A percentile compares a stretch with the other conserved stretches of the same genome.
phyloP scores from a whole-genome alignment of 148 eudicot species.

The Nepenthes mirabilis region DNA sequence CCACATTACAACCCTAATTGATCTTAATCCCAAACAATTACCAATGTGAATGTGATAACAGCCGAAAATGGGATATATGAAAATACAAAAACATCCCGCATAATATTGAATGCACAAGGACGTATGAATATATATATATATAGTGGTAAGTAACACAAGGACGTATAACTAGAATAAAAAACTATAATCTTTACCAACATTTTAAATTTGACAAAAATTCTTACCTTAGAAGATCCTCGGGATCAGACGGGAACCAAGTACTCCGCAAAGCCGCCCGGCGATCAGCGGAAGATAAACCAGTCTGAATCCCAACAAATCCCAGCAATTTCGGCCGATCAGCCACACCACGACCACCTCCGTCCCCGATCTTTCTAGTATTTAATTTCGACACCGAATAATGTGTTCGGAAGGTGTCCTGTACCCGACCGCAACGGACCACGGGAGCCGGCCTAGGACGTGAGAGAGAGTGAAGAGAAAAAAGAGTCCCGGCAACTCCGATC shows the following conservation, averaged over 20 bases:
- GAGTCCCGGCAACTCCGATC: slow-evolving; percentile 34
- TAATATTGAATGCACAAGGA: too few relatives aligned
- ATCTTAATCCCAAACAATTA: too few relatives aligned
- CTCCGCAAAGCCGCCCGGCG: slow-evolving; percentile 37
- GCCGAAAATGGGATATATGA: too few relatives aligned
- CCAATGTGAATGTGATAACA: too few relatives aligned
- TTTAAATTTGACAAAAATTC: not conserved
- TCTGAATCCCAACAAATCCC: slow-evolving; percentile 60
- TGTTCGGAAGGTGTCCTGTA: slow-evolving; percentile 38
- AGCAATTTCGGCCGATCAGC: slow-evolving; percentile 38
- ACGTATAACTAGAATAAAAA: too few relatives aligned
- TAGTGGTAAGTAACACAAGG: too few relatives aligned
- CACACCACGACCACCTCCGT: slow-evolving; percentile 2
- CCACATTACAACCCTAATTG: too few relatives aligned
- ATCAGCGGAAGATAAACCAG: slow-evolving; percentile 27
- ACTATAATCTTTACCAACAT: too few relatives aligned
- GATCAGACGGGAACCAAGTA: slow-evolving; percentile 63
- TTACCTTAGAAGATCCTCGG: slow-evolving; percentile 43
- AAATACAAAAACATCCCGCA: too few relatives aligned
- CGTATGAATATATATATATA: too few relatives aligned
- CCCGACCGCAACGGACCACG: slow-evolving; percentile 33
- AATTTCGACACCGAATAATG: slow-evolving; percentile 15
- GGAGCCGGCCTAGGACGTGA: slow-evolving; percentile 25
- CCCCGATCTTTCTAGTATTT: slow-evolving; percentile 13
- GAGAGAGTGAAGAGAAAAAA: slow-evolving; percentile 39